Percentiles rank a stretch among this genome's conserved stretches.
Conservation (phyloP, 495 filamentous ascomycete genomes). For the Ramalina peruviana region DNA sequence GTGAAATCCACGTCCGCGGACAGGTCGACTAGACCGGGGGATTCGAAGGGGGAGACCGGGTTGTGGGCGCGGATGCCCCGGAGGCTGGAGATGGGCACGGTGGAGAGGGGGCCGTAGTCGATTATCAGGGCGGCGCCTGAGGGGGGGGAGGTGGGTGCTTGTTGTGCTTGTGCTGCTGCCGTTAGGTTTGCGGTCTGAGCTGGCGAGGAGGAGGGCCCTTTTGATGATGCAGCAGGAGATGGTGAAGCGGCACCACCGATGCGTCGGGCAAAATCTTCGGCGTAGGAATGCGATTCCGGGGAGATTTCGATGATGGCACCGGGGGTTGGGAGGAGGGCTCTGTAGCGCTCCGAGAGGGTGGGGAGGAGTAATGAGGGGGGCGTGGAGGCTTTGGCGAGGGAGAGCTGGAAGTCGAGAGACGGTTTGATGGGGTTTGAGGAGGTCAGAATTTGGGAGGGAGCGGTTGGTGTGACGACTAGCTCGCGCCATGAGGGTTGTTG, state of each 20-base stretch:
- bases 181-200: neutral
- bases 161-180: neutral
- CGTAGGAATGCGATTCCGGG: conserved; percentile 67
- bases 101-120: conserved; percentile 73
- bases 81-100: conserved; percentile 72
- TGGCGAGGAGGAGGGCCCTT: neutral
- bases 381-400: conserved; percentile 55
- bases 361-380: conserved; percentile 77
- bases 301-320: conserved; percentile 73
- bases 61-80: conserved; percentile 70
- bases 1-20: conserved; percentile 86
- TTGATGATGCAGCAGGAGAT: neutral
- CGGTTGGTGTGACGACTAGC: conserved; percentile 59
- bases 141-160: conserved; percentile 36
- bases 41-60: conserved; percentile 58
- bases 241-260: conserved; percentile 48
- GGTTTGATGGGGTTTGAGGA: conserved; percentile 21
- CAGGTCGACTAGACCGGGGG: conserved; percentile 71
- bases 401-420: conserved; percentile 71
- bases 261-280: conserved; percentile 62
- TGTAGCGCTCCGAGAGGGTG: conserved; percentile 67
- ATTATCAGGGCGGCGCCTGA: conserved; percentile 82
- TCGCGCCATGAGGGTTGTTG: conserved; percentile 67
- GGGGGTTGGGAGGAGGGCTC: conserved; percentile 47
- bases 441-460: conserved; percentile 25